A percentile compares a stretch with the other conserved stretches of the same genome.
Conservation (phyloP, 208 protist genomes). For the Leptomonas pyrrhocoris region DNA sequence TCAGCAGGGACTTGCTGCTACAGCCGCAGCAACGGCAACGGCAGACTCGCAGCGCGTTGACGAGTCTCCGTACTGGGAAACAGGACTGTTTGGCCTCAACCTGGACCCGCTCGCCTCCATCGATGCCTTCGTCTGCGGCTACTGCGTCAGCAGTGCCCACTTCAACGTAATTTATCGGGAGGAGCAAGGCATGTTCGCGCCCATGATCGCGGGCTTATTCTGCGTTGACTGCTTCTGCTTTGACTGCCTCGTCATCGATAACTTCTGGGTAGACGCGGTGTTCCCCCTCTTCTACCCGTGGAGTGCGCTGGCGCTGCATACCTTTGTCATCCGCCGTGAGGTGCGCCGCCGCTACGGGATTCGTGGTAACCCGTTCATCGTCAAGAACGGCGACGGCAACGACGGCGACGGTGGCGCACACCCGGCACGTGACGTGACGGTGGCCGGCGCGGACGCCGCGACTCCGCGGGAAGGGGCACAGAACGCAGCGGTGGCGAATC, state of each 20-base stretch:
- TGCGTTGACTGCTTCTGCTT: slow-evolving; percentile 27
- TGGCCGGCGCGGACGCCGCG: background rate
- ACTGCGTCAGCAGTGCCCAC: slow-evolving; percentile 35
- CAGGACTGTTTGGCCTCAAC: slow-evolving; percentile 27
- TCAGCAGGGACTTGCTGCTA: background rate
- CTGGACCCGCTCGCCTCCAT: slow-evolving; percentile 23
- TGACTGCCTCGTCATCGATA: too few relatives aligned
- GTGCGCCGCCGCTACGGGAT: slow-evolving; percentile 34
- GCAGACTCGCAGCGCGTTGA: slow-evolving; percentile 5
- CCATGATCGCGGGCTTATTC: slow-evolving; percentile 21
- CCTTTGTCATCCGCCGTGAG: slow-evolving; percentile 30
- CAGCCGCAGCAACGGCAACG: background rate
- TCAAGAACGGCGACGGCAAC: background rate
- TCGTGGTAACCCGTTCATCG: slow-evolving; percentile 15
- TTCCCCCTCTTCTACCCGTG: slow-evolving; percentile 12
- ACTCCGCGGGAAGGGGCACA: too few relatives aligned
- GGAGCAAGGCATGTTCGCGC: slow-evolving; percentile 16
- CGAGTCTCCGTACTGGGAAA: slow-evolving; percentile 24
- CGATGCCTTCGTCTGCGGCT: slow-evolving; percentile 29
- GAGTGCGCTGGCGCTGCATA: slow-evolving; percentile 24
- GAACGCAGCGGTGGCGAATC: too few relatives aligned
- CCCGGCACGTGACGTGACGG: background rate
- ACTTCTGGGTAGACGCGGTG: slow-evolving; percentile 12
- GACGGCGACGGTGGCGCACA: background rate
- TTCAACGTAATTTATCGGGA: slow-evolving; percentile 33